Evolutionary conservation across 2,329 filamentous ascomycete genomes (phyloP).

Genomic region (Alternaria viburni): DNA sequence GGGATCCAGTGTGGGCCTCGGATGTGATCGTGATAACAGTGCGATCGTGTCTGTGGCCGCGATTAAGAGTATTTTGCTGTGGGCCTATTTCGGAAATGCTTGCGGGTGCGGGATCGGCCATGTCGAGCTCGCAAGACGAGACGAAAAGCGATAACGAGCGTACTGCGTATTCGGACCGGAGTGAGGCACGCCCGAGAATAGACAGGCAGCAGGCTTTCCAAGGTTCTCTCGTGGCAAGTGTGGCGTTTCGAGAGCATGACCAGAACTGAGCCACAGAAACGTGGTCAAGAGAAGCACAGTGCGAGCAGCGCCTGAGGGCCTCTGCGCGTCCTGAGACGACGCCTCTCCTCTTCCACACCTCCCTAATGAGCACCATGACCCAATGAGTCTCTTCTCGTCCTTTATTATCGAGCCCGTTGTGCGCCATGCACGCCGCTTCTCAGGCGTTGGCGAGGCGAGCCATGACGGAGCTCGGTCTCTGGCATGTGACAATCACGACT

Average conservation of each 20-base stretch:
- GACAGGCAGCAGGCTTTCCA: neutral
- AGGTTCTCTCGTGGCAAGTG: slow-evolving; percentile 6
- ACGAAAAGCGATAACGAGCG: slow-evolving; percentile 8
- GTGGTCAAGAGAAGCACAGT: slow-evolving; percentile 16
- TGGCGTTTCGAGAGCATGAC: slow-evolving; percentile 15
- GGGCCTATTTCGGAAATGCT: slow-evolving; percentile 11
- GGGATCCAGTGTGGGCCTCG: neutral
- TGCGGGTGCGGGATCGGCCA: slow-evolving; percentile 3
- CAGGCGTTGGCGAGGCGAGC: slow-evolving; percentile 28
- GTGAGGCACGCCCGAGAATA: neutral
- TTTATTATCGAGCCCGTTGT: slow-evolving; percentile 51
- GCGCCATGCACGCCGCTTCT: slow-evolving; percentile 49
- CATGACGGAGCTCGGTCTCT: slow-evolving; percentile 21
- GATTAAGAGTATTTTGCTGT: neutral
- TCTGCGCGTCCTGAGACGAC: neutral
- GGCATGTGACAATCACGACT: slow-evolving; percentile 38
- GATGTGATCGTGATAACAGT: neutral
- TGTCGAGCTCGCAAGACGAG: slow-evolving; percentile 1
- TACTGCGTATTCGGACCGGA: slow-evolving; percentile 5
- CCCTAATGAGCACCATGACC: slow-evolving; percentile 21
- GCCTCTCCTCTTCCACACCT: neutral
- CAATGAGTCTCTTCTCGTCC: slow-evolving; percentile 50
- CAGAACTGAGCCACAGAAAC: slow-evolving; percentile 13
- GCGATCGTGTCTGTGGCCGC: neutral
- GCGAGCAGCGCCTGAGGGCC: slow-evolving; percentile 10